Evolutionary conservation across 2,329 filamentous ascomycete genomes (phyloP).

Genomic region (Davidsoniella virescens): DNA sequence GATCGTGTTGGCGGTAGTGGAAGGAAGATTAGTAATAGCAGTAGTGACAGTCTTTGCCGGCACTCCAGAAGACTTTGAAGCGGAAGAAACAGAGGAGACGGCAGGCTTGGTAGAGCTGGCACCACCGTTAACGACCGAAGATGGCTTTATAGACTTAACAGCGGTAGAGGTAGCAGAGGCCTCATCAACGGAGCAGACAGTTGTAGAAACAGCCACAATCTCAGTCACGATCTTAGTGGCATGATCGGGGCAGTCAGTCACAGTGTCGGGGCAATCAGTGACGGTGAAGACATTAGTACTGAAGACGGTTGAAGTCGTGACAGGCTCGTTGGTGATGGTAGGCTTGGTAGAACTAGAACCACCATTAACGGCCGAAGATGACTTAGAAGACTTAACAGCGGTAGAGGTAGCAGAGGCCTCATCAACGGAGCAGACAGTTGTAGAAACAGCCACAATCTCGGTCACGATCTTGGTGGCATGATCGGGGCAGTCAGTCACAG

Average conservation of each 20-base stretch:
- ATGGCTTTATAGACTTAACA: neutral
- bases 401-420: slow-evolving; percentile 5
- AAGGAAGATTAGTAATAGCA: neutral
- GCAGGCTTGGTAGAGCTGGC: neutral
- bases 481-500: slow-evolving; percentile 23
- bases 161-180: neutral
- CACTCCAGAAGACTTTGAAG: neutral
- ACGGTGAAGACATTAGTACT: slow-evolving; percentile 33
- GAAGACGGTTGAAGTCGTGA: slow-evolving; percentile 25
- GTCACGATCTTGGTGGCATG: slow-evolving; percentile 23
- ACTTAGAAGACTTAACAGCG: neutral
- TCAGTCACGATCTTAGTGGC: slow-evolving; percentile 24
- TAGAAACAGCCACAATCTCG: slow-evolving; percentile 26
- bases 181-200: slow-evolving; percentile 24
- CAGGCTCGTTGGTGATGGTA: neutral
- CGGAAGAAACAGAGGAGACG: neutral
- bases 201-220: slow-evolving; percentile 27
- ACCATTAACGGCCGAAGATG: neutral
- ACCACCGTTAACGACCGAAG: neutral
- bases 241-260: slow-evolving; percentile 23
- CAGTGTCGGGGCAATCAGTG: slow-evolving; percentile 34
- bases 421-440: slow-evolving; percentile 27
- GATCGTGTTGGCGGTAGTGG: neutral
- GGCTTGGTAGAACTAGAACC: neutral
- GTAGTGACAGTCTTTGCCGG: slow-evolving; percentile 11